Evolutionary conservation across 2,329 filamentous ascomycete genomes (phyloP), one percentile per base, ranked within the genome.

Genomic region (Pseudogymnoascus verrucosus): DNA sequence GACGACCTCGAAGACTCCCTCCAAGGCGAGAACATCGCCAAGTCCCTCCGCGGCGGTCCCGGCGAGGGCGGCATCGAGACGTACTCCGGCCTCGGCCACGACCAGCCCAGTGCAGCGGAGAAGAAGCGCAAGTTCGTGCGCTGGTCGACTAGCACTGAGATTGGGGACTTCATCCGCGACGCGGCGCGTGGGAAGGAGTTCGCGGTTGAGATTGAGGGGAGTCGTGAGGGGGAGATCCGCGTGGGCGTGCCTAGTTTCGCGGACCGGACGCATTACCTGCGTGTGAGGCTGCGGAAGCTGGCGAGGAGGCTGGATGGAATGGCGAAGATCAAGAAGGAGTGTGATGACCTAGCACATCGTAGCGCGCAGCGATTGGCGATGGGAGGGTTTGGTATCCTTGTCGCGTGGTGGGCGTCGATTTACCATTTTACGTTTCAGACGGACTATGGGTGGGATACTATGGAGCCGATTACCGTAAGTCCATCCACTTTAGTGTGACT

Each of bases 131-230:
- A 85, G 62, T 95, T 93, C 78, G 90, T 96, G 2, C 87, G 91
- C 31, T 97, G 93, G 93, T 92, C 89, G 51, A 86, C 87, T 44
- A 90, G 88, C 31, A 96, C 93, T 0, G 93, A 97, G 73, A 89
- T 97, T 34, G 93, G 93, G 8, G 93, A 96, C 76, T 97, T 97
- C 72, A 95, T 97, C 68, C 86, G 91, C 7, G 93, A 97, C 72
- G 92, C 93, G 0, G 90, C 92, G 0, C 82, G 90, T 2, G 90
- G 90, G 0, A 86, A 90, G 63, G 91, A 96, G 72, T 96, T 97
- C 72, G 86, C 89, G 2, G 86, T 97, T 47, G 85, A 89, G 62
- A 90, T 97, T 64, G 89, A 96, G 72, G 90, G 90, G 0, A 80
- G 81, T 0, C 78, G 81, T 0, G 74, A 80, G 1, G 51, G 51